phyloP scores from a whole-genome alignment of 305 asterid genomes.

The Lippia alba region DNA sequence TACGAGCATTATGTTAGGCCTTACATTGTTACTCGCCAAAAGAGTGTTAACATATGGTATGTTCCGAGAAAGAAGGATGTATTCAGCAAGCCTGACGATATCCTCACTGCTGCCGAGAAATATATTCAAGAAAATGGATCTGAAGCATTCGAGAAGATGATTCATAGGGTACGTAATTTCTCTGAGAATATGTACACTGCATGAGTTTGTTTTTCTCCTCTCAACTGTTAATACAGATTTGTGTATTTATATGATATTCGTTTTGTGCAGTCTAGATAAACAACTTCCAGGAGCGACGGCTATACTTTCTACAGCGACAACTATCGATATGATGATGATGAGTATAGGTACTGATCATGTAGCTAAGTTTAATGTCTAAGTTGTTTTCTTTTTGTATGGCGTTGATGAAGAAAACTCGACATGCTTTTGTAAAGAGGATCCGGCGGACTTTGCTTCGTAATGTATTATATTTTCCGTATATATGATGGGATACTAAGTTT shows the following conservation, averaged over 20 bases:
- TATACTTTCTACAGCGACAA: slow-evolving; percentile 57
- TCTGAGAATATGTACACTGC: no score
- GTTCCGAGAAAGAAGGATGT: slow-evolving; percentile 78
- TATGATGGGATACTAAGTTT: no score
- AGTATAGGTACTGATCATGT: slow-evolving; percentile 52
- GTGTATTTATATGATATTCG: slow-evolving; percentile 27
- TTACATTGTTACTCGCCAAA: slow-evolving; percentile 71
- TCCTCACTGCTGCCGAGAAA: slow-evolving; percentile 84
- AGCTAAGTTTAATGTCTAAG: background rate
- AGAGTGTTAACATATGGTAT: slow-evolving; percentile 75
- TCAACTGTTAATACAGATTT: background rate
- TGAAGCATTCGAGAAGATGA: slow-evolving; percentile 71
- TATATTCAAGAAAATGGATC: slow-evolving; percentile 75
- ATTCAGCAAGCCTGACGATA: slow-evolving; percentile 76
- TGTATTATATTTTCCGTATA: no score
- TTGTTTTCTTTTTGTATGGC: no score
- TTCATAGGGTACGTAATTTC: slow-evolving; percentile 60
- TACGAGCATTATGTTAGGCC: slow-evolving; percentile 91
- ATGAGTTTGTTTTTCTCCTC: no score
- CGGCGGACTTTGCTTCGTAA: no score
- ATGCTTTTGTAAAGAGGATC: no score
- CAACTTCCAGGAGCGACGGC: slow-evolving; percentile 46
- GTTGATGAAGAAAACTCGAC: no score
- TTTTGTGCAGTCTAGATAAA: slow-evolving; percentile 56
- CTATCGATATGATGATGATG: slow-evolving; percentile 55